Conservation (phyloP, 345 rosid genomes). For the Eucalyptus coolabah region DNA sequence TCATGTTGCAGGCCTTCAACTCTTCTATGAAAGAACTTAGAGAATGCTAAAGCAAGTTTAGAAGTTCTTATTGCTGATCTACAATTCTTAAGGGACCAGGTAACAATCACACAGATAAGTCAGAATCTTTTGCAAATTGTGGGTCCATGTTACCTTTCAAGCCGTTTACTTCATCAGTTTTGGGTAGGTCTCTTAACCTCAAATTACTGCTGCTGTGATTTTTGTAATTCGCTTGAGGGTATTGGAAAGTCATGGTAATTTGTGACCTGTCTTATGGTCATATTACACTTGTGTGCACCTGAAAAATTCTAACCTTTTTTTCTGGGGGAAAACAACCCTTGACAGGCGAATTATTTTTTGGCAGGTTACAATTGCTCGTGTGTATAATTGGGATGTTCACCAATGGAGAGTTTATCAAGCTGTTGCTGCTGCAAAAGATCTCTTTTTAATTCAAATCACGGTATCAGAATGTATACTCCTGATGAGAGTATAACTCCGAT, state of each 20-base stretch:
- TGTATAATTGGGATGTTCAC: conserved; percentile 91
- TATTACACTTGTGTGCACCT: not conserved
- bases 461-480: not conserved
- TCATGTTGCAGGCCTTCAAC: conserved; percentile 44
- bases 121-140: not conserved
- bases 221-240: not conserved
- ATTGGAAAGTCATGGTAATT: not conserved
- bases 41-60: conserved; percentile 91
- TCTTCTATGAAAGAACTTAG: conserved; percentile 76
- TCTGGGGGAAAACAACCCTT: not conserved
- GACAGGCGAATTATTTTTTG: not conserved
- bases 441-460: not conserved
- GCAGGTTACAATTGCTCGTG: conserved; percentile 82
- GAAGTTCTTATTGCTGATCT: conserved; percentile 84
- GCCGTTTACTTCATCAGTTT: not conserved
- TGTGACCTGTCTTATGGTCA: not conserved
- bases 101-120: conserved; percentile 85
- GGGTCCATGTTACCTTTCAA: not conserved
- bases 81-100: conserved; percentile 92
- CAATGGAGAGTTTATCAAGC: conserved; percentile 64
- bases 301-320: not conserved
- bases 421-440: conserved; percentile 20
- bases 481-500: not conserved
- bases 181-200: not conserved
- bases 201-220: not conserved